Percentiles rank a stretch among this genome's conserved stretches.
These are phyloP conservation scores for Mortierella sp. DNA, from an alignment of 371 early-diverging fungal species.

Conservation along the genomic window DNA sequence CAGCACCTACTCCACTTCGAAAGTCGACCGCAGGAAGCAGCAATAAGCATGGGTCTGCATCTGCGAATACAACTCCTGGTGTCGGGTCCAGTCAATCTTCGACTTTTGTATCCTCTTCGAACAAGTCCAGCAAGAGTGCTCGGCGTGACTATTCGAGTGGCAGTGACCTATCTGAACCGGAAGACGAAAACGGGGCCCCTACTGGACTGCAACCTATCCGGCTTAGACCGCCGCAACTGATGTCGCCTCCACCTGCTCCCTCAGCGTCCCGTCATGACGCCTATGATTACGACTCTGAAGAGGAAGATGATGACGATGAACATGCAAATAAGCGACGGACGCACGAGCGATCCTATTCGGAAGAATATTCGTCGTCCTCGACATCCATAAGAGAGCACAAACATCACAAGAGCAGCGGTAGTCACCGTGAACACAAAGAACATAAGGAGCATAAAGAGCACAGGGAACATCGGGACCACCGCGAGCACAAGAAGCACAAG, in stretches of 20 bases:
- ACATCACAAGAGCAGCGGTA: slow-evolving; percentile 23
- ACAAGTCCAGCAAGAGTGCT: slow-evolving; percentile 21
- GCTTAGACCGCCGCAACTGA: slow-evolving; percentile 39
- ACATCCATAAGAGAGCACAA: slow-evolving; percentile 28
- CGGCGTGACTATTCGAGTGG: slow-evolving; percentile 31
- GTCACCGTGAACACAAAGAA: slow-evolving; percentile 9
- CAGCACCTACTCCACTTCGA: slow-evolving; percentile 31
- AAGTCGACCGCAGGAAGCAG: slow-evolving; percentile 16
- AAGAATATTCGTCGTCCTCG: slow-evolving; percentile 42
- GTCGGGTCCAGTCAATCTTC: background rate
- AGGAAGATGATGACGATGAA: slow-evolving; percentile 14
- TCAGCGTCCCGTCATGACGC: slow-evolving; percentile 18
- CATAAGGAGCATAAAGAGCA: slow-evolving; percentile 12
- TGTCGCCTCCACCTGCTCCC: slow-evolving; percentile 7
- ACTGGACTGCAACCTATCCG: slow-evolving; percentile 30
- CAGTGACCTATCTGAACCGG: slow-evolving; percentile 44
- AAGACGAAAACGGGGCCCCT: slow-evolving; percentile 19
- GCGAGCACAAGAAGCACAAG: slow-evolving; percentile 53
- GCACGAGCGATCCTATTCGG: slow-evolving; percentile 37
- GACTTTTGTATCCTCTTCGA: slow-evolving; percentile 10
- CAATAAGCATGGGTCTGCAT: slow-evolving; percentile 5
- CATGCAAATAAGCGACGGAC: slow-evolving; percentile 32
- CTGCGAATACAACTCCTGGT: slow-evolving; percentile 21
- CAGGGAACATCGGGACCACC: slow-evolving; percentile 28
- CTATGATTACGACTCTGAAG: background rate